Evolutionary conservation across 176 grass and related monocot genomes (phyloP), one percentile per base, ranked within the genome.

Genomic region (Hsuehochloa calcarea): DNA sequence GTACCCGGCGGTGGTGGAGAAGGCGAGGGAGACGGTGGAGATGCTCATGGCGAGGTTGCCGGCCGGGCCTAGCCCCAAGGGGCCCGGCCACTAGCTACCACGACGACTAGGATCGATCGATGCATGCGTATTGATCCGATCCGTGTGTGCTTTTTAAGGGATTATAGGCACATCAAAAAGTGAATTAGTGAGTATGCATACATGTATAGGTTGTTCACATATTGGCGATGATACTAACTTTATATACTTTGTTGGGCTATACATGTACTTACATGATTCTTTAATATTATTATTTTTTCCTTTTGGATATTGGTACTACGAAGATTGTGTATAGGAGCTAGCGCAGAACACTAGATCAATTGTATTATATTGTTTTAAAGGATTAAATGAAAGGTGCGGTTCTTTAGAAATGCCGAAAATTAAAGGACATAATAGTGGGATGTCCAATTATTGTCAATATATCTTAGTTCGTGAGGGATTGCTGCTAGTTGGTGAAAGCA

Each of bases 1-100:
- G 85, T 46, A 88, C 76, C 69, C 82, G 43, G 55, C 41, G 45
- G 72, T 63, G 38, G 62, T 47, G 79, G 34, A 74, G 81, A 80
- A 31, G 68, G 81, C 81, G 61, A 85, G 45, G 67, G 72, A 77
- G 43, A 74, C 88, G 60, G 85, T 96, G 81, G 81, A 70, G 70
- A 87, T 87, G 17, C 91, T 88, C 85, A 72, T 92, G 70, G 94
- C 83, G 61, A 91, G 79, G 80, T 40, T 92, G 60, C 90, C 90
- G 47, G 89, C 94, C 4, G 94, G 94, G 19, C 73, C 94, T 1
- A 94, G 94, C 82, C 90, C 88, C 5, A 90, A 59, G 67, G 94
- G 94, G 0, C 75, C 90, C 3, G 94, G 92, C 0, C 92, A 97
- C 65, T 94, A 94, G 88, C 13, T 65, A 19, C 45, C 13, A 31